Conservation (phyloP, 140 eudicot species). For the Erigeron philadelphicus region DNA sequence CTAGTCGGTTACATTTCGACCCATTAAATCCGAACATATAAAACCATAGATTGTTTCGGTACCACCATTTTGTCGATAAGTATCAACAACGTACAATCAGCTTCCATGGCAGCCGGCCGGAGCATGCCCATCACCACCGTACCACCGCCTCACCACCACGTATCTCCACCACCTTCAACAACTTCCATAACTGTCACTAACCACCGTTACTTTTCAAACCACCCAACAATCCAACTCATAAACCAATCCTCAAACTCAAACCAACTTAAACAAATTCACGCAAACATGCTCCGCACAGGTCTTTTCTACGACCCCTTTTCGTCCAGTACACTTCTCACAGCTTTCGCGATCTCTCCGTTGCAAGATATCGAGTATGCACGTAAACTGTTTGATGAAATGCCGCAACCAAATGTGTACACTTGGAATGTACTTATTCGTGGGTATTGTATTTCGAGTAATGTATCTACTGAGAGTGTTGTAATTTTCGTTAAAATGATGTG, state of each 20-base stretch:
- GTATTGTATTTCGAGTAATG: constrained; percentile 39
- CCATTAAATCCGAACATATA: too few relatives aligned
- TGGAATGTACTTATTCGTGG: constrained; percentile 68
- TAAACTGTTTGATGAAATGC: constrained; percentile 64
- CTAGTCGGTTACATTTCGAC: too few relatives aligned
- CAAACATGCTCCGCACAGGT: constrained; percentile 60
- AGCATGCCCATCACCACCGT: constrained; percentile 25
- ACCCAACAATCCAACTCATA: constrained; percentile 40
- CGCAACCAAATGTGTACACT: constrained; percentile 54
- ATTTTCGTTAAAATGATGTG: constrained; percentile 39
- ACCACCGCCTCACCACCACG: constrained; percentile 11
- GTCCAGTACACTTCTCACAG: constrained; percentile 52
- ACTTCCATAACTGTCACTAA: constrained; percentile 32
- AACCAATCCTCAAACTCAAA: constrained; percentile 38
- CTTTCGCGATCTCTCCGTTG: constrained; percentile 32
- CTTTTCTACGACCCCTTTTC: constrained; percentile 65
- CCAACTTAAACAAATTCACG: constrained; percentile 69
- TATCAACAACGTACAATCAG: not conserved
- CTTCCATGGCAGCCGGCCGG: constrained; percentile 31
- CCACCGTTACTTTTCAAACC: constrained; percentile 51
- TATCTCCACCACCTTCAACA: constrained; percentile 20
- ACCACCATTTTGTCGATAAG: too few relatives aligned
- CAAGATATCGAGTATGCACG: constrained; percentile 54
- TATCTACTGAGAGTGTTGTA: constrained; percentile 35
- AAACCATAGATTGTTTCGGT: too few relatives aligned